phyloP scores from a whole-genome alignment of 192 early-diverging fungal genomes.

The Gonapodya prolifera region DNA sequence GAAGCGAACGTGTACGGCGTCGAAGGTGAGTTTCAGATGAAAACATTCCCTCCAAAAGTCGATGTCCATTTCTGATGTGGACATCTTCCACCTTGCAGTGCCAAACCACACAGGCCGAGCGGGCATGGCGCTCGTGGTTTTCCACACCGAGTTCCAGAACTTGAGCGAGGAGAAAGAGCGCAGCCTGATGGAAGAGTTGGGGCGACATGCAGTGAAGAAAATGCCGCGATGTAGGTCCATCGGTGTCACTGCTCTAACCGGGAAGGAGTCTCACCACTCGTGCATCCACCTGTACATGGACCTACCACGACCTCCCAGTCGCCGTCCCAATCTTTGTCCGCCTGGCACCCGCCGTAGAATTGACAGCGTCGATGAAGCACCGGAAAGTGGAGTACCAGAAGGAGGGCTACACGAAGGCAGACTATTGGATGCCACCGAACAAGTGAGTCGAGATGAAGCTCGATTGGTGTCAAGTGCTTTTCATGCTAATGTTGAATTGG shows the following conservation, averaged over 20 bases:
- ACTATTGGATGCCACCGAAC: conserved; percentile 1
- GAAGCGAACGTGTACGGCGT: conserved; percentile 5
- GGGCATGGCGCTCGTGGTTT: conserved; percentile 1
- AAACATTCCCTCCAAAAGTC: neutral
- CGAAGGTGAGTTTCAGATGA: neutral
- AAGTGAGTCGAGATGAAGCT: neutral
- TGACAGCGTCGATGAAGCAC: conserved; percentile 5
- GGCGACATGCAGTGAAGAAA: neutral
- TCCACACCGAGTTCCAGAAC: neutral
- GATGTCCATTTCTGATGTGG: neutral
- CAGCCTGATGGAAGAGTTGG: neutral
- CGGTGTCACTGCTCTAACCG: neutral
- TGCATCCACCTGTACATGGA: too few species aligned
- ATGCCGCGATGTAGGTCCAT: neutral
- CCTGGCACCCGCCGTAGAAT: neutral
- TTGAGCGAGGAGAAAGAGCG: neutral
- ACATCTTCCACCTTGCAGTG: neutral
- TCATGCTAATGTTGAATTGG: neutral
- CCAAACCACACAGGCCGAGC: neutral
- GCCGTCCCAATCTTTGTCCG: neutral
- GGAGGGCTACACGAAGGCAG: neutral
- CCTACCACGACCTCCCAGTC: neutral
- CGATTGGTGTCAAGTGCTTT: neutral
- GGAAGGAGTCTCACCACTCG: neutral
- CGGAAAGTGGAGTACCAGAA: conserved; percentile 6